Conservation (phyloP, 805 yeast genomes). For the Teunomyces cretensis region DNA sequence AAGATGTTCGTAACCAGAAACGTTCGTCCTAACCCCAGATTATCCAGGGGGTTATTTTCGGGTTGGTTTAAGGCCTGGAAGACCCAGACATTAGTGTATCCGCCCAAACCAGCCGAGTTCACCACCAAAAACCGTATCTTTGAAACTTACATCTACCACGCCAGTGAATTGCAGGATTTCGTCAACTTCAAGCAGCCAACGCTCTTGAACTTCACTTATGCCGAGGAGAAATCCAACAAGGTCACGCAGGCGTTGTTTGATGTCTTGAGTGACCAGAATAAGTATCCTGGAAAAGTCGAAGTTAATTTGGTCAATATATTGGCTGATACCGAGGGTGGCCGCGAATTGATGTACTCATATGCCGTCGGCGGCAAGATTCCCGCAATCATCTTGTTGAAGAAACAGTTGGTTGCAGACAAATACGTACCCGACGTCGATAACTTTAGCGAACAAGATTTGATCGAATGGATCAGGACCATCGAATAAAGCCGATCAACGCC, state of each 20-base stretch:
- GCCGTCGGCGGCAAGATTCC: conserved; percentile 55
- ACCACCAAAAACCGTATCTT: conserved; percentile 41
- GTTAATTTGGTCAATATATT: conserved; percentile 72
- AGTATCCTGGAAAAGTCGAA: conserved; percentile 33
- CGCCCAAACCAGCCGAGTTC: conserved; percentile 36
- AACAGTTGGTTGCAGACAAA: conserved; percentile 54
- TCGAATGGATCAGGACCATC: conserved; percentile 28
- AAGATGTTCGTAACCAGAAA: not conserved
- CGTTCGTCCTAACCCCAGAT: not conserved
- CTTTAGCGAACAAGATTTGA: conserved; percentile 29
- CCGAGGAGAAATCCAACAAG: conserved; percentile 60
- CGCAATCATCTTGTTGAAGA: conserved; percentile 61
- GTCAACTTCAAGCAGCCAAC: conserved; percentile 58
- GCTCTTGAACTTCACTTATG: conserved; percentile 70
- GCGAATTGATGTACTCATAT: conserved; percentile 58
- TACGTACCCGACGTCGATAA: conserved; percentile 21
- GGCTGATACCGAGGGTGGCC: conserved; percentile 63
- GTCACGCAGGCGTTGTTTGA: conserved; percentile 62
- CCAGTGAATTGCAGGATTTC: conserved; percentile 57
- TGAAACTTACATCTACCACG: conserved; percentile 48
- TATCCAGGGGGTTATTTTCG: conserved; percentile 5
- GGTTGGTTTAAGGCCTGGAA: conserved; percentile 13
- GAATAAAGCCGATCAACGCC: conserved; percentile 8
- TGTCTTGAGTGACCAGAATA: conserved; percentile 18
- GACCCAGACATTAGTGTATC: conserved; percentile 33